Base-by-base conservation (phyloP, 768 basidiomycete species). In the Symmetrospora coprosmae region DNA sequence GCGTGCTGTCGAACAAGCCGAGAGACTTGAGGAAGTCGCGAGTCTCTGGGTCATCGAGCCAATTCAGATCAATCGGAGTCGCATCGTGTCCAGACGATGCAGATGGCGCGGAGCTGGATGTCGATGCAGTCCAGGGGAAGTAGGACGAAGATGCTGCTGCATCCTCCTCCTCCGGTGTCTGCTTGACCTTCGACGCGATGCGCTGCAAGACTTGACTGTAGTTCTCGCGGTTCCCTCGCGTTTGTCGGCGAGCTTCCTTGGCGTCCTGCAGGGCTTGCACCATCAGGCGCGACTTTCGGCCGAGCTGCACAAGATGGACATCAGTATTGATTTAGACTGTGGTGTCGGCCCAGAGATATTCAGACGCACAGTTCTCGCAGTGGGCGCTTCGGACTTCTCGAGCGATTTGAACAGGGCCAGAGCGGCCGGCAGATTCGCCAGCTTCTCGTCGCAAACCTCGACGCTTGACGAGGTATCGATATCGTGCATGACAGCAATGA, bases 21-120 rank as follows among this genome's bases (percentile, higher is more conserved):
- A 53, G 38, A 31, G 51, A 53, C 17, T 33, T 38, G 4, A 53
- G 37, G 8, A 53, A 23, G n/a, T 35, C 17, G 7, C 51, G 51
- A 6, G 51, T 53, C 16, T 35, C 51, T 16, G 33, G 34, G 39
- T 53, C 51, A 25, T 53, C 51, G 19, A 53, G 51, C 51, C 51
- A 53, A 28, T 37, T 38, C 40, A n/a, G 11, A 38, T 9, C n/a
- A 9, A 9, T 38, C 37, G 11, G 37, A 9, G 9, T n/a, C 11
- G n/a, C n/a, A 38, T 9, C 37, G 9, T n/a, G n/a, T n/a, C n/a
- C n/a, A n/a, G n/a, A n/a, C 37, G n/a, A 38, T 9, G 37, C 11
- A 38, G n/a, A 38, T 38, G n/a, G 9, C 37, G 9, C 37, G 37
- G 37, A n/a, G 11, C 9, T 38, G 9, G 37, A 9, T 46, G 43